A percentile compares a stretch with the other conserved stretches of the same genome.
These are phyloP conservation scores for Verticillium longisporum DNA, from an alignment of 2,329 filamentous ascomycete genomes.

Conservation along the genomic window DNA sequence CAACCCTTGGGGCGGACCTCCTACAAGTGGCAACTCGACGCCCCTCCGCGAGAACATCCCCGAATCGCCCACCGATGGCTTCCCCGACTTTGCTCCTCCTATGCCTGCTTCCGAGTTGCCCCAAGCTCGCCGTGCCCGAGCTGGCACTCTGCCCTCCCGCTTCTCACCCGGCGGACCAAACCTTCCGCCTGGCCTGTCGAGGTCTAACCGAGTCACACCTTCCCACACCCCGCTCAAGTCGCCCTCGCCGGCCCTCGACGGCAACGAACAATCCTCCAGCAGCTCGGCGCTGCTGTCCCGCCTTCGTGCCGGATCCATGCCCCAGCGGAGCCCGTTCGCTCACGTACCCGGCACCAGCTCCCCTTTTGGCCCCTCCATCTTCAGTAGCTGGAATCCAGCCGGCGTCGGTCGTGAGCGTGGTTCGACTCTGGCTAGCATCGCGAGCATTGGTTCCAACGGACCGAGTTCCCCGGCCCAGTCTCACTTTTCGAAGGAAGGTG, in stretches of 20 bases:
- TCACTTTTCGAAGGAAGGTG: constrained; percentile 77
- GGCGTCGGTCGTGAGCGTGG: constrained; percentile 68
- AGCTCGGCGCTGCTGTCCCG: constrained; percentile 75
- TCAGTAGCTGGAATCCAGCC: constrained; percentile 74
- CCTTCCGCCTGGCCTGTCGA: constrained; percentile 55
- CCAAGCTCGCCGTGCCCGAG: constrained; percentile 72
- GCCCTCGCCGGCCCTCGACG: constrained; percentile 46
- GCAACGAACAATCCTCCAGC: constrained; percentile 36
- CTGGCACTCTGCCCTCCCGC: constrained; percentile 91
- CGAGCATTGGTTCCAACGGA: constrained; percentile 86
- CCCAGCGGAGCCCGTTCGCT: constrained; percentile 69
- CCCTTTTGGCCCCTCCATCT: constrained; percentile 85
- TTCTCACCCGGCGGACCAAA: constrained; percentile 72
- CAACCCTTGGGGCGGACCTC: constrained; percentile 87
- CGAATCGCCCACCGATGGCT: constrained; percentile 92
- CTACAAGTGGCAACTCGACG: constrained; percentile 92
- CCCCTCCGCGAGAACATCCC: constrained; percentile 95
- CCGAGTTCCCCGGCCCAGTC: constrained; percentile 83
- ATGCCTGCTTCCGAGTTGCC: constrained; percentile 62
- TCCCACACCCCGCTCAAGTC: constrained; percentile 84
- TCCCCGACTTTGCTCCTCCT: constrained; percentile 73
- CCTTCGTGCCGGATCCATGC: constrained; percentile 88
- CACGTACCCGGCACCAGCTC: constrained; percentile 34
- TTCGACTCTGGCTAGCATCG: constrained; percentile 73
- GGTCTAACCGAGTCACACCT: constrained; percentile 78